Base-by-base conservation (phyloP, 2,329 filamentous ascomycete species). In the Diplodia intermedia region DNA sequence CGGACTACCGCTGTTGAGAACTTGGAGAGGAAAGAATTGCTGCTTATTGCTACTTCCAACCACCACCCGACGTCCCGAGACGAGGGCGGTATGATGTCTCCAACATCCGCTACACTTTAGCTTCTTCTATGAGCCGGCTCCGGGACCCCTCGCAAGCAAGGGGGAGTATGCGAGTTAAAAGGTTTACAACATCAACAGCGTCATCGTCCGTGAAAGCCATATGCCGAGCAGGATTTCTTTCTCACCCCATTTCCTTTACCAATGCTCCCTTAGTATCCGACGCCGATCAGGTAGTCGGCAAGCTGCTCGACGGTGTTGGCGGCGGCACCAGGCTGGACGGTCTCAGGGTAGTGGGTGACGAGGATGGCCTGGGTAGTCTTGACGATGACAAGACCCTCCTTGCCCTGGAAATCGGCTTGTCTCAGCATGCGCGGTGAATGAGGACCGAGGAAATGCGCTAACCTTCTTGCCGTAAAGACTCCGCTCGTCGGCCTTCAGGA, bases 291-390 rank as follows among this genome's bases (percentile, higher is more conserved):
- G 85, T 98, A 97, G 81, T 97, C 92, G 75, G 88, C 93, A 71
- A 99, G 86, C 75, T 88, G 85, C 84, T 94, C 91, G 73, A 97
- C 91, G 61, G 91, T 92, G 78, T 87, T 87, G 75, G 89, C 89
- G 71, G 92, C 89, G 79, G 90, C 90, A 78, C 92, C 89, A 65
- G 91, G 91, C 79, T 91, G 85, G 73, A 89, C 83, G 70, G 80
- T 79, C 79, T 97, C 92, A 73, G 85, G 86, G 86, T 98, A 93
- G 85, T 97, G 93, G 73, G 89, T 91, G 79, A 99, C 83, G 78
- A 99, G 88, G 79, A 98, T 89, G 73, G 93, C 92, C 82, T 96
- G 90, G 76, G 86, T 90, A 75, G 94, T 96, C 86, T 96, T 97
- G 82, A 90, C 89, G 75, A 95, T 88, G 77, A 90, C 85, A 75